Percentiles rank a stretch among this genome's conserved stretches.
Conservation (phyloP, 2,329 filamentous ascomycete species). For the Fusarium subtropicale region DNA sequence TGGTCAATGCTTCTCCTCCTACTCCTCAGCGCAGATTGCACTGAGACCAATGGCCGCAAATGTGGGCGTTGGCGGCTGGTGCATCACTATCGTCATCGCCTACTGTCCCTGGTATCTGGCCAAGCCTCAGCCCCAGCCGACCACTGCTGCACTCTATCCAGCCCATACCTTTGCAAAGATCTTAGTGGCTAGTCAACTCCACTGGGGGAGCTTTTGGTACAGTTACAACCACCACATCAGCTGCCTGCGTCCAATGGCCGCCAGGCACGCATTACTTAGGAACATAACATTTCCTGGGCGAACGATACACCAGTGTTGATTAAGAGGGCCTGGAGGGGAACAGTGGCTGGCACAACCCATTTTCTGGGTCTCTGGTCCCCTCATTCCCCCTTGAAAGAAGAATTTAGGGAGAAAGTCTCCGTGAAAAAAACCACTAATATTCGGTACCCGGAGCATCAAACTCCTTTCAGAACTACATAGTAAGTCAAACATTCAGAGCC, state of each 20-base stretch:
- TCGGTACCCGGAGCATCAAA: neutral
- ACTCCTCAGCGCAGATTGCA: slow-evolving; percentile 39
- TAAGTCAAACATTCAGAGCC: slow-evolving; percentile 18
- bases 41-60: slow-evolving; percentile 36
- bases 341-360: slow-evolving; percentile 25
- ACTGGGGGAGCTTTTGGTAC: slow-evolving; percentile 24
- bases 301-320: slow-evolving; percentile 19
- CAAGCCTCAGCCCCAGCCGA: slow-evolving; percentile 34
- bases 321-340: neutral
- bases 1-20: slow-evolving; percentile 36
- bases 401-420: slow-evolving; percentile 20
- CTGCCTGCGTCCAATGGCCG: slow-evolving; percentile 30
- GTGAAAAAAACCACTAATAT: slow-evolving; percentile 6
- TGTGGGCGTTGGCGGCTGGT: slow-evolving; percentile 28
- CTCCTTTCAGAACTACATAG: neutral
- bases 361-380: slow-evolving; percentile 10
- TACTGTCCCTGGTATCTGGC: slow-evolving; percentile 24
- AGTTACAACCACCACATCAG: slow-evolving; percentile 20
- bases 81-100: slow-evolving; percentile 38
- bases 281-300: slow-evolving; percentile 8
- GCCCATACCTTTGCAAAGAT: slow-evolving; percentile 10
- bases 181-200: slow-evolving; percentile 15
- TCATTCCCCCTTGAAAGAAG: neutral
- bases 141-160: slow-evolving; percentile 24
- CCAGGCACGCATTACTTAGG: slow-evolving; percentile 22